These are phyloP conservation scores for Physaria fendleri DNA, from an alignment of 345 rosid genomes.

Conservation along the genomic window DNA sequence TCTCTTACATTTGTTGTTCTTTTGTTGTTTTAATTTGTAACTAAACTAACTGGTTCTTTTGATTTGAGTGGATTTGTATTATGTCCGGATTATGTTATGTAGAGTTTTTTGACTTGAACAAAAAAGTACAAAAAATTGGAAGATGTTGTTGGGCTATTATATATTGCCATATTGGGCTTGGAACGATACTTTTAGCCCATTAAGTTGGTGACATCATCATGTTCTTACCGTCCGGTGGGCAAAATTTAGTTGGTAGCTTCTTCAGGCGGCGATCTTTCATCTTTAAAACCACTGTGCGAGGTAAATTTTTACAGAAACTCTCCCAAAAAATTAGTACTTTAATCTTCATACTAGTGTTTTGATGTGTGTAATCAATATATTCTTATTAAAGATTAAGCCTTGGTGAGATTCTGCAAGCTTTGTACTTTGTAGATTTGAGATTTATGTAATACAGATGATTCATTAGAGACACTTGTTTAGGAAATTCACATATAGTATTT, in stretches of 20 bases:
- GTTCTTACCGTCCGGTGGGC: background rate
- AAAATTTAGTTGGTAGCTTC: background rate
- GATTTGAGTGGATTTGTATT: background rate
- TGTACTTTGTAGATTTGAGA: background rate
- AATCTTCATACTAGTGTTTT: background rate
- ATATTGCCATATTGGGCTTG: constrained; percentile 1
- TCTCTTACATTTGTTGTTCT: background rate
- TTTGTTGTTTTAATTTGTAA: background rate
- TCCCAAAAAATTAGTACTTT: background rate
- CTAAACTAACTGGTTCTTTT: background rate
- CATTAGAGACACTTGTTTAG: background rate
- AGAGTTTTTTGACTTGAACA: too few species aligned
- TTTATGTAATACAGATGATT: background rate
- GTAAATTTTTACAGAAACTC: background rate
- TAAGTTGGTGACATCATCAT: background rate
- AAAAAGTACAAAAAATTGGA: background rate
- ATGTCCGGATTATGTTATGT: background rate
- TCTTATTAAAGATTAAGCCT: background rate
- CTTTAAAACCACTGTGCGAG: background rate
- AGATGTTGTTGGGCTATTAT: background rate
- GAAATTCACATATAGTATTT: background rate
- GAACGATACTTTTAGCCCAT: background rate
- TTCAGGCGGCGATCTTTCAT: background rate
- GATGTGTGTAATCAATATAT: background rate
- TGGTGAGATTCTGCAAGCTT: background rate